Conservation (phyloP, 768 basidiomycete species). For the Termitomyces sp. region DNA sequence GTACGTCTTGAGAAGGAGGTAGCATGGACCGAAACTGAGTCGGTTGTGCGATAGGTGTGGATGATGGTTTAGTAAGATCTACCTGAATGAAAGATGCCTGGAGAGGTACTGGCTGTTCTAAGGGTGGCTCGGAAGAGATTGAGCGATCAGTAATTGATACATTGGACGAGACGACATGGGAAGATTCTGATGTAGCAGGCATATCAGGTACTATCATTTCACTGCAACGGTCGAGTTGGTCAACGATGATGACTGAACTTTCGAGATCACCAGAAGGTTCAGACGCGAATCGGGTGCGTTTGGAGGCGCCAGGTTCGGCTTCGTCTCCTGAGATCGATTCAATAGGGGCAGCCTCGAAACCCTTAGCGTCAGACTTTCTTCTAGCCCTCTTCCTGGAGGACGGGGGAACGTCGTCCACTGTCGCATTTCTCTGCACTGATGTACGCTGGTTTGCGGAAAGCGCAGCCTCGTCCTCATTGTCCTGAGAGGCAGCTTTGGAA, state of each 20-base stretch:
- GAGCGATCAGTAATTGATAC: neutral
- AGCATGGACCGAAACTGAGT: neutral
- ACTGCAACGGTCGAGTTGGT: neutral
- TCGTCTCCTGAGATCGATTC: neutral
- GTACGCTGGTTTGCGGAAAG: neutral
- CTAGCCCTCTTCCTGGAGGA: slow-evolving; percentile 4
- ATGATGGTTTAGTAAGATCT: neutral
- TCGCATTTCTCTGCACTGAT: neutral
- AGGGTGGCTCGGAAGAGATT: neutral
- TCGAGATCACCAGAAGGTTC: neutral
- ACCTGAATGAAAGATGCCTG: neutral
- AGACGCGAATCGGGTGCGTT: slow-evolving; percentile 3
- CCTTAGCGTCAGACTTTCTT: neutral
- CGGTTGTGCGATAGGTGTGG: neutral
- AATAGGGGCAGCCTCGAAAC: neutral
- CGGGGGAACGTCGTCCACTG: neutral
- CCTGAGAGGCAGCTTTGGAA: slow-evolving; percentile 16
- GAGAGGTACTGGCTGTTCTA: neutral
- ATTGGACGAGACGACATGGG: neutral
- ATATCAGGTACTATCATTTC: neutral
- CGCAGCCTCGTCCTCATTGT: neutral
- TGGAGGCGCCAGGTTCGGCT: neutral
- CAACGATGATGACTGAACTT: neutral
- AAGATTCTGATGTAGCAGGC: neutral
- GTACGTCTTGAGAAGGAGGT: neutral